These are phyloP conservation scores for Beauveria scarabaeidicola DNA, from an alignment of 2,329 filamentous ascomycete species.

Conservation along the genomic window DNA sequence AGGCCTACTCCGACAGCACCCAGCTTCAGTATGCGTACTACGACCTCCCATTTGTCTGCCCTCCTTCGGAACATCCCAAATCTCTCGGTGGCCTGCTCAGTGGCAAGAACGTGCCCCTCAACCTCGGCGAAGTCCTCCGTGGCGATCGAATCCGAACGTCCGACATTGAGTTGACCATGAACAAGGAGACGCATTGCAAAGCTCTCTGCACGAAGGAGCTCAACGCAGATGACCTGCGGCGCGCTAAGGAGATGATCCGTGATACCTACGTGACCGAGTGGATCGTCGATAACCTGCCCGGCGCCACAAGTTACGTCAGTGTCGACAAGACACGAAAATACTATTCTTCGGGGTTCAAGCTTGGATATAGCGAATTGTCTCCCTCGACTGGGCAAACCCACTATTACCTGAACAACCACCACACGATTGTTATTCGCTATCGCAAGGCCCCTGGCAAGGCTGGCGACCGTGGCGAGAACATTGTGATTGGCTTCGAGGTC, in stretches of 20 bases:
- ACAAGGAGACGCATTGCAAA: conserved; percentile 62
- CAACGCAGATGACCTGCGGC: conserved; percentile 53
- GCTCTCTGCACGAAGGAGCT: conserved; percentile 64
- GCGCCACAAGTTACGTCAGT: conserved; percentile 80
- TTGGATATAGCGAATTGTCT: conserved; percentile 66
- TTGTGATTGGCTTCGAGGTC: conserved; percentile 83
- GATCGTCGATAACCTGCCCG: conserved; percentile 88
- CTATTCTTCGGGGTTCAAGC: conserved; percentile 83
- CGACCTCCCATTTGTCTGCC: conserved; percentile 80
- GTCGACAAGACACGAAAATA: conserved; percentile 79
- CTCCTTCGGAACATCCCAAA: conserved; percentile 59
- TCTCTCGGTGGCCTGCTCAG: conserved; percentile 61
- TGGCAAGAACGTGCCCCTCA: conserved; percentile 70
- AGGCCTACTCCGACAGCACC: conserved; percentile 82
- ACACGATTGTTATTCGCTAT: conserved; percentile 75
- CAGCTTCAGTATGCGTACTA: conserved; percentile 89
- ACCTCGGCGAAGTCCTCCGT: conserved; percentile 78
- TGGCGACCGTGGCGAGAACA: conserved; percentile 63
- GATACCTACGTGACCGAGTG: conserved; percentile 83
- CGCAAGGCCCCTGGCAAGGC: conserved; percentile 60
- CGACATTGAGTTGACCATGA: conserved; percentile 74
- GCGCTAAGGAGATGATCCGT: conserved; percentile 62
- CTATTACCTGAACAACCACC: conserved; percentile 80
- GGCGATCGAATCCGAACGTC: conserved; percentile 80
- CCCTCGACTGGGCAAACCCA: conserved; percentile 49